Percentiles rank a stretch among this genome's conserved stretches.
Evolutionary conservation across 345 rosid species (phyloP).

Genomic region (Gossypium anomalum): DNA sequence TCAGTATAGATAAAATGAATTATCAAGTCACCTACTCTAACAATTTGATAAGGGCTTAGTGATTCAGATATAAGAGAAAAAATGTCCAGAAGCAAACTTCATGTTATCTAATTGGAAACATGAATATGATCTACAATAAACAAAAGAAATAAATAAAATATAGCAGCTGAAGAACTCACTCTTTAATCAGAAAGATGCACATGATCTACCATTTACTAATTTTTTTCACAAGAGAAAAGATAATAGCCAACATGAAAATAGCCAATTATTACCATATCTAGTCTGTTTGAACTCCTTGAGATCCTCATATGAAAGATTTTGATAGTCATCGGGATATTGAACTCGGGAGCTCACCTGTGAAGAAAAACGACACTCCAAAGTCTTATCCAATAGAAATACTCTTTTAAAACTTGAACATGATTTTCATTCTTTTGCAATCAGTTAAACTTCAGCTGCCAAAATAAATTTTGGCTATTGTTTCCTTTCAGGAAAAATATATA

Average conservation of each 20-base stretch:
- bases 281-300: conserved; percentile 96
- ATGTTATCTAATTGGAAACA: not conserved
- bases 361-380: conserved; percentile 15
- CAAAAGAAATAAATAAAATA: not conserved
- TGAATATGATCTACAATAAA: not conserved
- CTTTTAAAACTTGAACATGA: not conserved
- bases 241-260: conserved; percentile 6
- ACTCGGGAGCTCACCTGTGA: conserved; percentile 90
- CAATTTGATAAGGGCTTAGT: not conserved
- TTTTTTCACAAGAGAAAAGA: not conserved
- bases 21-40: not conserved
- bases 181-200: not conserved
- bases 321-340: conserved; percentile 86
- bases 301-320: conserved; percentile 84
- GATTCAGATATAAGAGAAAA: not conserved
- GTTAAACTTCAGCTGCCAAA: not conserved
- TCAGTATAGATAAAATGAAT: not conserved
- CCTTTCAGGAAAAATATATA: not conserved
- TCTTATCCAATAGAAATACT: not conserved
- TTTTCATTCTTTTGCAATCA: not conserved
- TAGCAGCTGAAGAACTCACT: not conserved
- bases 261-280: conserved; percentile 73
- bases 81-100: not conserved
- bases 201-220: not conserved
- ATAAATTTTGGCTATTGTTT: not conserved